phyloP scores from a whole-genome alignment of 1,139 yeast genomes.

The Saccharomyces uvarum region DNA sequence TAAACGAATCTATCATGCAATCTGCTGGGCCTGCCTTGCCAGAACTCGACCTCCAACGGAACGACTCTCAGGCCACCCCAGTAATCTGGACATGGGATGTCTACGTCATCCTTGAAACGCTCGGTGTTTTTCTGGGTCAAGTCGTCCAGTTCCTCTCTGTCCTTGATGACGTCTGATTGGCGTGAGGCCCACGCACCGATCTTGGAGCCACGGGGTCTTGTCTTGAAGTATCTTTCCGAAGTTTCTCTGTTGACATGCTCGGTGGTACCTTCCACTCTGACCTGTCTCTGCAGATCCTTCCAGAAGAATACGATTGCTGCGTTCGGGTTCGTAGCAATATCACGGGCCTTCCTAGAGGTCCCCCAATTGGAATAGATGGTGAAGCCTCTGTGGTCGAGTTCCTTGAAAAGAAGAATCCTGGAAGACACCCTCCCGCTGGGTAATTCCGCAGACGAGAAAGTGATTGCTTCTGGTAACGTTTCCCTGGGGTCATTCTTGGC shows the following conservation, averaged over 20 bases:
- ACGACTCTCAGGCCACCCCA: constrained; percentile 93
- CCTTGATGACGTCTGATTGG: constrained; percentile 56
- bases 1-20: constrained; percentile 85
- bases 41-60: constrained; percentile 87
- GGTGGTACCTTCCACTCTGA: constrained; percentile 80
- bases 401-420: constrained; percentile 78
- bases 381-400: constrained; percentile 76
- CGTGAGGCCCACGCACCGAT: constrained; percentile 98
- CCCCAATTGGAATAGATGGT: constrained; percentile 91
- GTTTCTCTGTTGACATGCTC: constrained; percentile 69
- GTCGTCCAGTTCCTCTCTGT: constrained; percentile 56
- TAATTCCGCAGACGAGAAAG: constrained; percentile 75
- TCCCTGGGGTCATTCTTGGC: constrained; percentile 52
- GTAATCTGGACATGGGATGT: constrained; percentile 80
- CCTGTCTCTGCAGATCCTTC: constrained; percentile 85
- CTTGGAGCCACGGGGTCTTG: constrained; percentile 87
- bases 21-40: constrained; percentile 93
- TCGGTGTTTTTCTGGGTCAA: constrained; percentile 42
- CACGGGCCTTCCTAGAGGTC: constrained; percentile 70
- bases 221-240: constrained; percentile 66
- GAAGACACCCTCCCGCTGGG: constrained; percentile 86
- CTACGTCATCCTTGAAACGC: constrained; percentile 53
- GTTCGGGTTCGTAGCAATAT: constrained; percentile 60
- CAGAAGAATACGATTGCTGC: constrained; percentile 90
- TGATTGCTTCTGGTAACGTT: constrained; percentile 69